Percentiles rank a stretch among this genome's conserved stretches.
phyloP scores from a whole-genome alignment of 371 early-diverging fungal species.

The Mucor plumbeus region DNA sequence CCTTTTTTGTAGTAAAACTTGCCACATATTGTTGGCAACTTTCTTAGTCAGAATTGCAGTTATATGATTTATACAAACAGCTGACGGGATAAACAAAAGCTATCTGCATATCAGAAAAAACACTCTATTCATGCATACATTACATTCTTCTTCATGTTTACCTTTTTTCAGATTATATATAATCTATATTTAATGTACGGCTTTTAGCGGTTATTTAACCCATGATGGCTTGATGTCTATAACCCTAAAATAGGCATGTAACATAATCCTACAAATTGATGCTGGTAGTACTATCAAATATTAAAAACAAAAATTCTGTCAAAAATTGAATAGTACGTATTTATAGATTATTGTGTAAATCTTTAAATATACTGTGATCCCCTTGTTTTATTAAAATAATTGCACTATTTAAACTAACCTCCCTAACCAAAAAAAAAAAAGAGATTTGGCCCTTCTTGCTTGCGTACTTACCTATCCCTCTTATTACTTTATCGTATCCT shows the following conservation, averaged over 20 bases:
- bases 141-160: too few species aligned
- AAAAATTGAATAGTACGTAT: background rate
- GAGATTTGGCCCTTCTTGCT: too few species aligned
- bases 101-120: background rate
- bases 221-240: constrained; percentile 1
- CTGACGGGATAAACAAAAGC: background rate
- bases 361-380: background rate
- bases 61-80: background rate
- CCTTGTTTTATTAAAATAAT: background rate
- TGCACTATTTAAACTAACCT: background rate
- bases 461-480: too few species aligned
- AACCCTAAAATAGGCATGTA: constrained; percentile 6
- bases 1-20: background rate
- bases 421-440: background rate
- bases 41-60: background rate
- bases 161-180: too few species aligned
- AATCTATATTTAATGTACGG: background rate
- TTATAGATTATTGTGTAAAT: background rate
- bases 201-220: background rate
- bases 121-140: background rate
- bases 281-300: constrained; percentile 1
- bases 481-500: too few species aligned
- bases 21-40: background rate
- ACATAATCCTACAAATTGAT: background rate
- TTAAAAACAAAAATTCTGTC: background rate